Base-by-base conservation (phyloP, 805 yeast genomes). In the Yamadazyma sp. region DNA sequence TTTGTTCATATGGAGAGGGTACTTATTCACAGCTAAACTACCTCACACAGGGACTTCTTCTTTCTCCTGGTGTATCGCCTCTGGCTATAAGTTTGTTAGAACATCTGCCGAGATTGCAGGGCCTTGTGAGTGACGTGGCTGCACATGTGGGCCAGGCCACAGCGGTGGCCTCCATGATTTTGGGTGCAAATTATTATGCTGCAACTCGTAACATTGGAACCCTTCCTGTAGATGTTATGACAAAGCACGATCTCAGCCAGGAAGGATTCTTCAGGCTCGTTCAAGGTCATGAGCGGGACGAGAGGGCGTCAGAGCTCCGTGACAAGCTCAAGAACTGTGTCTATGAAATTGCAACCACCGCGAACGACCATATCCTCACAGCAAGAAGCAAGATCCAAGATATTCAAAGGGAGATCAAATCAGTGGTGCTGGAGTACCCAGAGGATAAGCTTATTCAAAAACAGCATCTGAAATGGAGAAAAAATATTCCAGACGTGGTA, bases 131-230 rank as follows among this genome's bases (percentile, higher is more conserved):
- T 22, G 86, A 83, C 43, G 73, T 82, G 7, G 73, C 79, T 8
- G 93, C 95, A 0, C 95, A 86, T 59, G 60, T 87, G 25, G 95
- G 95, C 5, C 95, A 87, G 56, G 85, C 93, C 1, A 75, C 82
- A 0, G 81, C 89, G 0, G 68, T 87, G 9, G 80, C 87, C 1
- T 71, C 83, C 2, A 68, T 77, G 58, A 67, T 87, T 10, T 62
- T 82, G 35, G 85, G 84, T 0, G 53, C 80, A 32, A 64, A 67
- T 16, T 84, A 71, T 57, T 80, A 78, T 55, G 80, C 84, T 0
- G 54, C 59, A 14, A 53, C 63, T 21, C 67, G 74, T 18, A 69
- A 73, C 40, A 73, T 68, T 29, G 67, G 84, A 10, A 70, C 78
- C 22, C 57, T 87, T 28, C 95, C 95, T 0, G 52, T 77, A 2